phyloP scores from a whole-genome alignment of 2,329 filamentous ascomycete genomes.

The Aspergillus neoniger region DNA sequence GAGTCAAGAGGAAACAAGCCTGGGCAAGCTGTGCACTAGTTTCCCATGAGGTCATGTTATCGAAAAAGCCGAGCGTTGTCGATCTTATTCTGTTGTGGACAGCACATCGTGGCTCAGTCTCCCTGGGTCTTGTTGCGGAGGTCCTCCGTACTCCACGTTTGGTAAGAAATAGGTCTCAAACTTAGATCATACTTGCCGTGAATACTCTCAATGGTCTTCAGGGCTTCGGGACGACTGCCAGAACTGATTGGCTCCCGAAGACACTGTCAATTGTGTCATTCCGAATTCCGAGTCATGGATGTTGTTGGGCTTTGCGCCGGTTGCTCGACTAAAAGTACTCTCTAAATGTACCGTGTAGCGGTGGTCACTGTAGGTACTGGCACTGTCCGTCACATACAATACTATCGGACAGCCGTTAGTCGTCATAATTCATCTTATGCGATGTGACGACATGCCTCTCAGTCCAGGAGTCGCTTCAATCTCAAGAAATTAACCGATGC shows the following conservation, averaged over 20 bases:
- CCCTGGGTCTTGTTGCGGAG: not conserved
- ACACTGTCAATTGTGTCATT: too few relatives aligned
- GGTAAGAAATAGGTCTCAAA: not conserved
- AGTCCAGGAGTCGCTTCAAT: not conserved
- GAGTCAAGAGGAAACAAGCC: constrained; percentile 8
- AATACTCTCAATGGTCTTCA: not conserved
- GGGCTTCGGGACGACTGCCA: not conserved
- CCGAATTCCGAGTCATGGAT: too few relatives aligned
- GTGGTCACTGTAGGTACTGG: too few relatives aligned
- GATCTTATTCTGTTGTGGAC: not conserved
- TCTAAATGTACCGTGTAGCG: too few relatives aligned
- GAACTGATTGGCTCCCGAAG: not conserved
- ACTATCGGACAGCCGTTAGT: too few relatives aligned
- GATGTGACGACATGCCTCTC: too few relatives aligned
- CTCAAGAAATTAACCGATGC: not conserved
- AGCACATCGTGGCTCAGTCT: not conserved
- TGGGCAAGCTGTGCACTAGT: not conserved
- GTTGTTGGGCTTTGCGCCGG: too few relatives aligned
- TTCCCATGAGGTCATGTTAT: constrained; percentile 5
- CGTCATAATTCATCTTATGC: too few relatives aligned
- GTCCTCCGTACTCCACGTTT: not conserved
- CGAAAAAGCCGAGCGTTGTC: not conserved
- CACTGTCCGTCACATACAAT: too few relatives aligned
- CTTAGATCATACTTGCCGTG: not conserved
- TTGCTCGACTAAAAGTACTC: too few relatives aligned